These are phyloP conservation scores for Amaranthus cruentus DNA, from an alignment of 148 eudicot genomes.

Conservation along the genomic window DNA sequence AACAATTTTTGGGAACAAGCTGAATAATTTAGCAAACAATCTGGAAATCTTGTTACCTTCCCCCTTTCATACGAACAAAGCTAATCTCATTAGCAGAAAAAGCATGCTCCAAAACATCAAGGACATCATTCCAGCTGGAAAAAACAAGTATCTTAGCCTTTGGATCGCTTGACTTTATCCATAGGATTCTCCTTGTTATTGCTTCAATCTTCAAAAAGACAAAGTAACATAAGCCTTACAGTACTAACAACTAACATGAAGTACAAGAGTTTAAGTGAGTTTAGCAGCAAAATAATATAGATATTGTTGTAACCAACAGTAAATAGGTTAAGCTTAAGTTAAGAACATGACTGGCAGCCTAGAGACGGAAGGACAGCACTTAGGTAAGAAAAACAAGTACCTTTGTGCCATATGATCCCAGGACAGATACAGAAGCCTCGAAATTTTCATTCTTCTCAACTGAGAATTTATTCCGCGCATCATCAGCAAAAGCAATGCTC, in stretches of 20 bases:
- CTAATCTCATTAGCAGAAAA: slow-evolving; percentile 68
- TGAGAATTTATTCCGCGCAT: slow-evolving; percentile 35
- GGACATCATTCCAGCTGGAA: slow-evolving; percentile 96
- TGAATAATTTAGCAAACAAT: not conserved
- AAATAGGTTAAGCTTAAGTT: not conserved
- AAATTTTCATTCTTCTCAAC: slow-evolving; percentile 27
- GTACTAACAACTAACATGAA: not conserved
- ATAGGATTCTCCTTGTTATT: slow-evolving; percentile 77
- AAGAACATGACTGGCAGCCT: not conserved
- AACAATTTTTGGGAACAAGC: not conserved
- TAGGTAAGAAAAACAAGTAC: slow-evolving; percentile 28
- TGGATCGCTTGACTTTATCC: slow-evolving; percentile 66
- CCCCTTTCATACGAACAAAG: slow-evolving; percentile 84
- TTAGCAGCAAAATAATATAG: not conserved
- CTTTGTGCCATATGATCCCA: slow-evolving; percentile 98
- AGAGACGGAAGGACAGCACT: not conserved
- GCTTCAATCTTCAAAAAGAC: slow-evolving; percentile 68
- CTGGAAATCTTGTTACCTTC: slow-evolving; percentile 44
- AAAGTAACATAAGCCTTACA: slow-evolving; percentile 2
- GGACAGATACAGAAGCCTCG: slow-evolving; percentile 63
- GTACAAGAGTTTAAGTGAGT: not conserved
- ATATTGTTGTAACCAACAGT: not conserved
- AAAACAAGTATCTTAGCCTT: slow-evolving; percentile 82
- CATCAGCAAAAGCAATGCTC: slow-evolving; percentile 85
- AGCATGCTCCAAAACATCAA: slow-evolving; percentile 89